Evolutionary conservation across 2,329 filamentous ascomycete genomes (phyloP).

Genomic region (Zopfia rhizophila): DNA sequence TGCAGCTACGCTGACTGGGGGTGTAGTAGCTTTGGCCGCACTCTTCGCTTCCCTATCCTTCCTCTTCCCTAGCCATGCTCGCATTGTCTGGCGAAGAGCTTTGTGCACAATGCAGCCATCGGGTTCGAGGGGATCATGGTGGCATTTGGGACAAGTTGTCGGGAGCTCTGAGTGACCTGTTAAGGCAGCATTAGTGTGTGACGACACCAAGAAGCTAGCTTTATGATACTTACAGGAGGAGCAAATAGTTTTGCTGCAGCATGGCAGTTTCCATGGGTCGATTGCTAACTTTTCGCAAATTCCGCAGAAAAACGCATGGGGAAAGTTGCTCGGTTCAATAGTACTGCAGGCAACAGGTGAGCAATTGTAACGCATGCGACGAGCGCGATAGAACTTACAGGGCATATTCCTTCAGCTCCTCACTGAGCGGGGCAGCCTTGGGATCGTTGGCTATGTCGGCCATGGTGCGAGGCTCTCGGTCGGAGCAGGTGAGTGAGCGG

Average conservation of each 20-base stretch:
- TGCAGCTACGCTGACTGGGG: constrained; percentile 26
- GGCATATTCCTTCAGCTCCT: constrained; percentile 46
- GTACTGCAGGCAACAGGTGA: constrained; percentile 68
- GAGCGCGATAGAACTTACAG: constrained; percentile 28
- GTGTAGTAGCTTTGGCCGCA: constrained; percentile 41
- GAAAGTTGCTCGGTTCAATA: constrained; percentile 83
- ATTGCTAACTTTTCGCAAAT: constrained; percentile 91
- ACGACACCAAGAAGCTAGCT: not conserved
- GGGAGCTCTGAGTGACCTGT: constrained; percentile 64
- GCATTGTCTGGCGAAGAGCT: constrained; percentile 88
- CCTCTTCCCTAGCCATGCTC: constrained; percentile 92
- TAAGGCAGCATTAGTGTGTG: constrained; percentile 23
- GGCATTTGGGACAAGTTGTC: constrained; percentile 87
- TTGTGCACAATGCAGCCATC: constrained; percentile 92
- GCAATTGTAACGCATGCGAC: constrained; percentile 3
- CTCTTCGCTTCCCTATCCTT: constrained; percentile 63
- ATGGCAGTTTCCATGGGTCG: constrained; percentile 90
- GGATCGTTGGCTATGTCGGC: constrained; percentile 37
- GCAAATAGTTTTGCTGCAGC: constrained; percentile 96
- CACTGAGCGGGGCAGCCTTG: constrained; percentile 45
- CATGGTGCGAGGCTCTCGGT: constrained; percentile 39
- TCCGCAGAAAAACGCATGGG: constrained; percentile 95
- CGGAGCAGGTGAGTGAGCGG: constrained; percentile 28
- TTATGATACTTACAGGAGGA: constrained; percentile 82
- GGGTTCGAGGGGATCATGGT: constrained; percentile 86